Base-by-base conservation (phyloP, 768 basidiomycete genomes). In the Tulasnella sp. region DNA sequence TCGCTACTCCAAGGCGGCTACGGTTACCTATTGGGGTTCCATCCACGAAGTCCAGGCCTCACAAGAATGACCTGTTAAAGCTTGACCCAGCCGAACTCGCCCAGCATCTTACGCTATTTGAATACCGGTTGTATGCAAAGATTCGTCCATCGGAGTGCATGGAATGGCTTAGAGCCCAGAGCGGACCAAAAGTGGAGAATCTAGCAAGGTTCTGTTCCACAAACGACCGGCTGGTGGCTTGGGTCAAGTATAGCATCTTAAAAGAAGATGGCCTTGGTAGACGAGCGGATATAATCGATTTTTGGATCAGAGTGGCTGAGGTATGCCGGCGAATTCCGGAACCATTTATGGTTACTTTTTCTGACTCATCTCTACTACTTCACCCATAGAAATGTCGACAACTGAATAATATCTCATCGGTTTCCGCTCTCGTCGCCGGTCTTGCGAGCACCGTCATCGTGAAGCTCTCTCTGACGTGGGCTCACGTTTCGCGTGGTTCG, bases 291-390 rank as follows among this genome's bases (percentile, higher is more conserved):
- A 88, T 87, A 21, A 85, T 93, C 48, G 92, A 93, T 80, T 89
- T 91, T 82, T 94, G 93, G 93, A 91, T 94, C 81, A 91, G 89
- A 83, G 91, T 93, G 27, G 92, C 93, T 10, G 92, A 94, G 88
- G 93, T 93, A 82, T 6, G 31, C 56, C n/a, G 39, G 9, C 16
- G 42, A 44, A 14, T 44, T 12, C 10, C 42, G 42, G 42, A 44
- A 44, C 42, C 9, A 16, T 44, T 44, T 16, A 2, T 44, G n/a
- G n/a, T n/a, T n/a, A n/a, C n/a, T 44, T 12, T 44, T 7, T 44
- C 10, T 44, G 8, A 44, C 42, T 44, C 42, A 44, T 7, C 14
- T 14, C 42, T 44, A 24, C 1, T 18, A 74, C 2, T 38, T 39
- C 21, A 7, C 62, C 14, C 0, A 46, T 46, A 79, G 78, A 79